These are phyloP conservation scores for Cardiospermum halicacabum DNA, from an alignment of 345 rosid genomes.

Conservation along the genomic window DNA sequence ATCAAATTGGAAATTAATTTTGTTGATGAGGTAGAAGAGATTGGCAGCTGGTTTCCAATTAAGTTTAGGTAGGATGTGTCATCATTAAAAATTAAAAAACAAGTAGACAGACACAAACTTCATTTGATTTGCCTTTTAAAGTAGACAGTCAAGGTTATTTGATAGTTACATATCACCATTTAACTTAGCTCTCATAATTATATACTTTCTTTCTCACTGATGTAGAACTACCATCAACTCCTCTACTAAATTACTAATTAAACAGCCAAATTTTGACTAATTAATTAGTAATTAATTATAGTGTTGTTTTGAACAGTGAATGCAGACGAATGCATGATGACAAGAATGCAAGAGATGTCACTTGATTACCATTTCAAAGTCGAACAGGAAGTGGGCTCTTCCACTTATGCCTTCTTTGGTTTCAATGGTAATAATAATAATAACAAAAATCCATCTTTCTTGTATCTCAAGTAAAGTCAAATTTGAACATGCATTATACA, in stretches of 20 bases:
- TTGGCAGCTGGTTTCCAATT: too few species aligned
- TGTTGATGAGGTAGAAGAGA: too few species aligned
- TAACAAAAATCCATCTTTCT: neutral
- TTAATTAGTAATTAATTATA: neutral
- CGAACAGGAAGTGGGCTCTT: constrained; percentile 69
- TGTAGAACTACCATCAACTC: too few species aligned
- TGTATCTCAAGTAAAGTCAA: neutral
- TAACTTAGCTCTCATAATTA: neutral
- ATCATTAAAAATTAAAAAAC: neutral
- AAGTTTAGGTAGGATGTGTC: neutral
- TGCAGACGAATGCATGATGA: constrained; percentile 62
- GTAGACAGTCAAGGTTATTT: constrained; percentile 10
- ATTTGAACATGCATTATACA: neutral
- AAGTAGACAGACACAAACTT: neutral
- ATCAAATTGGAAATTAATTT: too few species aligned
- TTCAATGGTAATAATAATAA: constrained; percentile 44
- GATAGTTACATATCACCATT: constrained; percentile 3
- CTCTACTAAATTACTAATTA: too few species aligned
- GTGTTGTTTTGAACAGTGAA: constrained; percentile 39
- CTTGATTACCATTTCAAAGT: constrained; percentile 54
- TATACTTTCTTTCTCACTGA: too few species aligned
- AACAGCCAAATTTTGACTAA: too few species aligned
- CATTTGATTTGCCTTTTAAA: constrained; percentile 6
- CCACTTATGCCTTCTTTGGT: constrained; percentile 64
- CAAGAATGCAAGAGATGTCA: constrained; percentile 81